Percentiles rank a stretch among this genome's conserved stretches.
phyloP scores from a whole-genome alignment of 2,329 filamentous ascomycete genomes.

The Purpureocillium takamizusanense region DNA sequence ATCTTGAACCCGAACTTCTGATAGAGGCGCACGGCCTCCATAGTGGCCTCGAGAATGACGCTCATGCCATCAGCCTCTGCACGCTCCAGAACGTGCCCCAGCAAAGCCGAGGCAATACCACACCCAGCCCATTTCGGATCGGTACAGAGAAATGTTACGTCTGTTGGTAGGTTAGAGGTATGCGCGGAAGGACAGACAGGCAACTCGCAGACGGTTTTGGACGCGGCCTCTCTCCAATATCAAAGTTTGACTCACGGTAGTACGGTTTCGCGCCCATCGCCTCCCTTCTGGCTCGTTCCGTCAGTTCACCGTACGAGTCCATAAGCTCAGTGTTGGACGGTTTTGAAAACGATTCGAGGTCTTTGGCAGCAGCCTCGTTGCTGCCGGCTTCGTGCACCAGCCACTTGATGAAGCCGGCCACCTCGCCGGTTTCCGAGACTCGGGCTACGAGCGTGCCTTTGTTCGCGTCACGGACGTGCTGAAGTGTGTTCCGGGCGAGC shows the following conservation, averaged over 20 bases:
- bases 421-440: slow-evolving; percentile 15
- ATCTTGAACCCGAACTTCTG: slow-evolving; percentile 25
- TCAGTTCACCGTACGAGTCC: slow-evolving; percentile 21
- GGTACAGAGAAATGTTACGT: slow-evolving; percentile 30
- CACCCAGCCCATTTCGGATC: slow-evolving; percentile 22
- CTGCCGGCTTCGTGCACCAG: slow-evolving; percentile 14
- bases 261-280: slow-evolving; percentile 20
- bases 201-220: too few species aligned
- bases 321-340: slow-evolving; percentile 20
- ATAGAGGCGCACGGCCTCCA: slow-evolving; percentile 27
- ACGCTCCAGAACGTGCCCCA: slow-evolving; percentile 20
- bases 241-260: slow-evolving; percentile 24
- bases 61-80: slow-evolving; percentile 21
- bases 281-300: slow-evolving; percentile 19
- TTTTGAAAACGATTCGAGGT: slow-evolving; percentile 18
- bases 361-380: slow-evolving; percentile 7
- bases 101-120: slow-evolving; percentile 25
- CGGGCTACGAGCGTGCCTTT: slow-evolving; percentile 25
- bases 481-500: slow-evolving; percentile 19
- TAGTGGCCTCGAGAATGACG: slow-evolving; percentile 29
- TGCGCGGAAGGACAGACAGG: too few species aligned
- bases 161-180: slow-evolving; percentile 6
- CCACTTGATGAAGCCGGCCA: slow-evolving; percentile 28
- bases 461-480: slow-evolving; percentile 15
- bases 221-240: too few species aligned